These are phyloP conservation scores for Adansonia rubrostipa DNA, from an alignment of 441 rosid species.

Conservation along the genomic window DNA sequence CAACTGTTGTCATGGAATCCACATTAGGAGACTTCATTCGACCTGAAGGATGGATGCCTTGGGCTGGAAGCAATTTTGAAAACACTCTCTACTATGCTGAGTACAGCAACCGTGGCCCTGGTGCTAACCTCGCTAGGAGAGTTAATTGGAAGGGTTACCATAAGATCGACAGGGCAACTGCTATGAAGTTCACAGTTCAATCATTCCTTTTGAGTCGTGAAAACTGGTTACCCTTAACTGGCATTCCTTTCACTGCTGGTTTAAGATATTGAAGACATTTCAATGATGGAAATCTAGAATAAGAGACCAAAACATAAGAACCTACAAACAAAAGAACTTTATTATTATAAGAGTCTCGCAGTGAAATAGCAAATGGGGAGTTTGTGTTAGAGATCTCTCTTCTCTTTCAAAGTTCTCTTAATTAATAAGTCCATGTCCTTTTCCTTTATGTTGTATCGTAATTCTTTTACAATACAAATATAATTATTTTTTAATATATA, in stretches of 20 bases:
- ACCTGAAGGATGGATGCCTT: not conserved
- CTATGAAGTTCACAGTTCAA: not conserved
- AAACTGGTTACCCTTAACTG: not conserved
- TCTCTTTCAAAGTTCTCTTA: too few species aligned
- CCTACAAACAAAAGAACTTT: too few species aligned
- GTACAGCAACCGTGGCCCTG: not conserved
- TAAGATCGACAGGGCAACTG: not conserved
- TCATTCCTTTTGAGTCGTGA: not conserved
- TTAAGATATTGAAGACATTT: not conserved
- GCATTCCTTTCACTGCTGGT: not conserved
- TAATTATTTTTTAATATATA: too few species aligned
- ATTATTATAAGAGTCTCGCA: too few species aligned
- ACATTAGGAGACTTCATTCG: not conserved
- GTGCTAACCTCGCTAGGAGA: not conserved
- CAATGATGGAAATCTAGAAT: not conserved
- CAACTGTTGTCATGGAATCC: constrained; percentile 45
- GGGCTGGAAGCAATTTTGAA: not conserved
- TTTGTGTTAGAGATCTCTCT: too few species aligned
- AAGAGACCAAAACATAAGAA: not conserved
- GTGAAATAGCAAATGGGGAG: too few species aligned
- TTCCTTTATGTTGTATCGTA: too few species aligned
- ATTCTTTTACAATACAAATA: too few species aligned
- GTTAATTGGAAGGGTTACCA: not conserved
- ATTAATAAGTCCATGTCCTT: too few species aligned
- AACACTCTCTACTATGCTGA: not conserved